phyloP scores from a whole-genome alignment of 768 basidiomycete genomes.

The Mrakia blollopis region DNA sequence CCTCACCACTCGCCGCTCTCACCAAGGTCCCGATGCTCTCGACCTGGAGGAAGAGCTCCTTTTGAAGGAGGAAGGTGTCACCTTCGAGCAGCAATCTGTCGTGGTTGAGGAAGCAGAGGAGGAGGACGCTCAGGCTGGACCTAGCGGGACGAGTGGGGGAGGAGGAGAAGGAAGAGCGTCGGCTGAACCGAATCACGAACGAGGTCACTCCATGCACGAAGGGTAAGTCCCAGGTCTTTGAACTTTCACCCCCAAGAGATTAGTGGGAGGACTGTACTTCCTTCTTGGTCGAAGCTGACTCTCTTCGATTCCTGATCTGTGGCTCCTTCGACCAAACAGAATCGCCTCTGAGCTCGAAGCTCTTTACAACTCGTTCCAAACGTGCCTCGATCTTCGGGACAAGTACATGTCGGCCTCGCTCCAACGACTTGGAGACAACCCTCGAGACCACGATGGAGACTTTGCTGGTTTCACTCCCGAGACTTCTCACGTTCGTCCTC shows the following conservation, averaged over 20 bases:
- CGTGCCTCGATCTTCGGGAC: slow-evolving; percentile 85
- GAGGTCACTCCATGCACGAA: slow-evolving; percentile 23
- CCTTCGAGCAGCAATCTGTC: not conserved
- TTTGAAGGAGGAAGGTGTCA: slow-evolving; percentile 6
- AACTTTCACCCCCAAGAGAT: not conserved
- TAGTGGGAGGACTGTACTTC: not conserved
- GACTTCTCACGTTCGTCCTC: slow-evolving; percentile 20
- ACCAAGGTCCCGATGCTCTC: slow-evolving; percentile 25
- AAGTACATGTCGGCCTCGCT: slow-evolving; percentile 86
- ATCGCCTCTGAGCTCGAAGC: slow-evolving; percentile 44
- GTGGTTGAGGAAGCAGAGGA: slow-evolving; percentile 2
- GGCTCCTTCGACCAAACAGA: not conserved
- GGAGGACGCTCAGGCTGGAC: not conserved
- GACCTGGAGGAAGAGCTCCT: slow-evolving; percentile 32
- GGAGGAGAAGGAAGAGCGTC: not conserved
- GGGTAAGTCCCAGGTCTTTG: slow-evolving; percentile 23
- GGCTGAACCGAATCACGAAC: not conserved
- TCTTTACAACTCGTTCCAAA: slow-evolving; percentile 57
- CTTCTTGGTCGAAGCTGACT: not conserved
- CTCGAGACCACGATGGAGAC: slow-evolving; percentile 76
- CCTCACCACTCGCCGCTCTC: not conserved
- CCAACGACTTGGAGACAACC: slow-evolving; percentile 92
- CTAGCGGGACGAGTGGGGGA: not conserved
- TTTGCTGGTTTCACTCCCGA: slow-evolving; percentile 57
- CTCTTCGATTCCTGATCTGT: not conserved